These are phyloP conservation scores for Basidioascus undulatus DNA, from an alignment of 768 basidiomycete species.

Conservation along the genomic window DNA sequence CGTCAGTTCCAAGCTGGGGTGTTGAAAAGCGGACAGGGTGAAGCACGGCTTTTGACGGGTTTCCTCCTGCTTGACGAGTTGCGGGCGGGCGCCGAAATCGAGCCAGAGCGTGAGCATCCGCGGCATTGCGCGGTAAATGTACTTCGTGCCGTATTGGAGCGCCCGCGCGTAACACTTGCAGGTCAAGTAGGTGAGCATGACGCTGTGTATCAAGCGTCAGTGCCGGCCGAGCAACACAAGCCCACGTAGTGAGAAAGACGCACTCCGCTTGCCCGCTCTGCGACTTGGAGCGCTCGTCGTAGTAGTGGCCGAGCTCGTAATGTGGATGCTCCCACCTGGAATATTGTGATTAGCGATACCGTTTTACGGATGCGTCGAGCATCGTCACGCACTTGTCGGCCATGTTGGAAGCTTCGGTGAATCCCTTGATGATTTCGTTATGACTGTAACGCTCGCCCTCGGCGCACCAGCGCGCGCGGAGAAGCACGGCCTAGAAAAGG, in stretches of 20 bases:
- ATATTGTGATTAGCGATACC: not conserved
- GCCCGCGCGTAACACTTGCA: constrained; percentile 43
- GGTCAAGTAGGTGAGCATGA: constrained; percentile 20
- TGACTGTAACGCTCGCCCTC: constrained; percentile 62
- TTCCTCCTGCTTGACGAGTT: constrained; percentile 10
- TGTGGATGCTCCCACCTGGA: constrained; percentile 58
- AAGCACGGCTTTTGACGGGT: no score
- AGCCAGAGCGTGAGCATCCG: constrained; percentile 85
- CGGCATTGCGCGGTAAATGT: constrained; percentile 83
- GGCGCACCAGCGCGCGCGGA: constrained; percentile 78
- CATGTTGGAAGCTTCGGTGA: constrained; percentile 17
- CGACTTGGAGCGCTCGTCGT: constrained; percentile 26
- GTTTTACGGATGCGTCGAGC: not conserved
- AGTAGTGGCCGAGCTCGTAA: constrained; percentile 69
- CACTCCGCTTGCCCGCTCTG: no score
- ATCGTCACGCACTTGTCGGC: constrained; percentile 17
- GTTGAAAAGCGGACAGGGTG: no score
- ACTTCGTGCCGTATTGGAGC: constrained; percentile 67
- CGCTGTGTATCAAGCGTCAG: constrained; percentile 7
- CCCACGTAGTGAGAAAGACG: no score
- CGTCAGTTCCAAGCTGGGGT: no score
- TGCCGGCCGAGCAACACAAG: no score
- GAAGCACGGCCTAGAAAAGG: constrained; percentile 32
- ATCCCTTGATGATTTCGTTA: constrained; percentile 32
- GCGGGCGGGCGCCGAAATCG: constrained; percentile 49